Evolutionary conservation across 2,329 filamentous ascomycete species (phyloP).

Genomic region (Dactylellina cionopaga): DNA sequence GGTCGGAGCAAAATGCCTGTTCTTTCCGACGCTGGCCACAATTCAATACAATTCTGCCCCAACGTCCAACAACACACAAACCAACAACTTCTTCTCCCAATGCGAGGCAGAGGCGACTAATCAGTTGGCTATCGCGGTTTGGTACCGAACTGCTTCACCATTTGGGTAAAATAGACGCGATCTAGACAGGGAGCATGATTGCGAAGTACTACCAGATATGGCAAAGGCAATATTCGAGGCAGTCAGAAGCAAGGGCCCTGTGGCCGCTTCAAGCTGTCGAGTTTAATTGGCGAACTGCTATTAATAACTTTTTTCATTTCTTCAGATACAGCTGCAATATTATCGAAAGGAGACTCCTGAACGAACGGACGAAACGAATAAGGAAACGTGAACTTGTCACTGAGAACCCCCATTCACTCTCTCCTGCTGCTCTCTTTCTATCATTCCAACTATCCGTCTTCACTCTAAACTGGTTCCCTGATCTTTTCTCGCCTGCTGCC

Average conservation of each 20-base stretch:
- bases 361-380: neutral
- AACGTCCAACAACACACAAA: constrained; percentile 22
- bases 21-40: constrained; percentile 23
- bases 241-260: constrained; percentile 6
- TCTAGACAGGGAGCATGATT: neutral
- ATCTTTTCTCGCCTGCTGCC: constrained; percentile 2
- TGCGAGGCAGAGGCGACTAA: neutral
- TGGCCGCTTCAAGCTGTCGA: constrained; percentile 15
- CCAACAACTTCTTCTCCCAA: neutral
- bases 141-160: neutral
- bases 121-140: neutral
- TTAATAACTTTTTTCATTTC: constrained; percentile 42
- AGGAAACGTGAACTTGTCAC: constrained; percentile 17
- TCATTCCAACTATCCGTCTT: neutral
- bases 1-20: constrained; percentile 44
- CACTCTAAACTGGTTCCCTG: constrained; percentile 3
- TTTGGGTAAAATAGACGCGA: neutral
- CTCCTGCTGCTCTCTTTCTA: neutral
- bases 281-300: constrained; percentile 46
- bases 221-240: neutral
- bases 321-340: neutral
- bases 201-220: neutral
- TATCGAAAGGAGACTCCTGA: constrained; percentile 22
- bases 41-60: neutral
- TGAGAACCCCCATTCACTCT: neutral